Percentiles rank a stretch among this genome's conserved stretches.
Evolutionary conservation across 805 yeast species (phyloP).

Genomic region (Kazachstania martiniae): DNA sequence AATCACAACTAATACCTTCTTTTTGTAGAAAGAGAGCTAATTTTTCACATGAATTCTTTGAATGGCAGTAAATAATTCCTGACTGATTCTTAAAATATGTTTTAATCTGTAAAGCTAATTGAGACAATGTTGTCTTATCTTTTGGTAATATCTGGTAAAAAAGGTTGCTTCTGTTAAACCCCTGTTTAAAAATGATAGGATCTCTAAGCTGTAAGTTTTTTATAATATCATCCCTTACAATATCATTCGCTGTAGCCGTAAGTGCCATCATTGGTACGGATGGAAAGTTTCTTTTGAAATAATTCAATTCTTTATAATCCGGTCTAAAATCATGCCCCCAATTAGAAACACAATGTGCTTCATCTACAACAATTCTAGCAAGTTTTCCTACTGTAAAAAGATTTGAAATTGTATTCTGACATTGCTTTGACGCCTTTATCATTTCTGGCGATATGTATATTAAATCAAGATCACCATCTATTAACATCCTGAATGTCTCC

Average conservation of each 20-base stretch:
- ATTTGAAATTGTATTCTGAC: constrained; percentile 49
- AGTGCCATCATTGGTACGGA: constrained; percentile 87
- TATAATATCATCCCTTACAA: constrained; percentile 76
- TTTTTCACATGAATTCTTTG: constrained; percentile 79
- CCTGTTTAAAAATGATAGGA: constrained; percentile 68
- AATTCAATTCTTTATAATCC: constrained; percentile 74
- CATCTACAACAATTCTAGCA: constrained; percentile 89
- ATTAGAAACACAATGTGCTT: constrained; percentile 94
- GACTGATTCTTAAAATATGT: constrained; percentile 44
- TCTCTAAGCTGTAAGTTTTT: constrained; percentile 57
- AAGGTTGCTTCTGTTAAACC: constrained; percentile 83
- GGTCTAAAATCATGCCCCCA: constrained; percentile 99
- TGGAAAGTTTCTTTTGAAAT: constrained; percentile 64
- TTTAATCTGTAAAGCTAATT: constrained; percentile 43
- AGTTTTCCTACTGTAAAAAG: constrained; percentile 46
- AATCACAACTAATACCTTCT: constrained; percentile 58
- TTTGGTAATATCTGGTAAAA: constrained; percentile 70
- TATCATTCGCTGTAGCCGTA: constrained; percentile 93
- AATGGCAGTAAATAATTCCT: constrained; percentile 90
- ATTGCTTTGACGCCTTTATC: constrained; percentile 64
- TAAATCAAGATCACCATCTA: constrained; percentile 57
- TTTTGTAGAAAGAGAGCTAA: constrained; percentile 48
- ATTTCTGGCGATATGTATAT: constrained; percentile 92
- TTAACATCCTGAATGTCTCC: constrained; percentile 49
- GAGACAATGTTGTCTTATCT: constrained; percentile 41